Conservation (phyloP, 73 alveolate species). For the Paramecium caudatum region DNA sequence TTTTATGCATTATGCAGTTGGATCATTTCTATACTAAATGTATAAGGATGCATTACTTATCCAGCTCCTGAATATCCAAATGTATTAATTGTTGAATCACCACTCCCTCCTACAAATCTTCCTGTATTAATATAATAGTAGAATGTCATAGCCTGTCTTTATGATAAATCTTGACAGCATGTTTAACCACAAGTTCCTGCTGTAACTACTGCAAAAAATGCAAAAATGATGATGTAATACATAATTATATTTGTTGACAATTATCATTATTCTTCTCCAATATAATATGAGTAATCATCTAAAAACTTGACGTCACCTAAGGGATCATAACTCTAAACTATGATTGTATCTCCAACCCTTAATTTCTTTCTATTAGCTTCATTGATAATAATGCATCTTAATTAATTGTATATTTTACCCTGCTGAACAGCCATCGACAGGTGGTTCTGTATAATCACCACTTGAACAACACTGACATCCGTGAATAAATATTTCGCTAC, state of each 20-base stretch:
- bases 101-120: constrained; percentile 75
- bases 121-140: constrained; percentile 74
- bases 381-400: constrained; percentile 72
- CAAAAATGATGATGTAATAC: background rate
- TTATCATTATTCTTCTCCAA: background rate
- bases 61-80: constrained; percentile 77
- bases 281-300: background rate
- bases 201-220: background rate
- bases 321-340: background rate
- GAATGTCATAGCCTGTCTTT: constrained; percentile 10
- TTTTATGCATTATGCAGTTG: constrained; percentile 73
- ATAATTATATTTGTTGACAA: background rate
- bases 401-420: constrained; percentile 47
- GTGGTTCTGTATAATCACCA: constrained; percentile 79
- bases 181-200: constrained; percentile 46
- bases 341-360: constrained; percentile 44
- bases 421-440: constrained; percentile 80
- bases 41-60: background rate
- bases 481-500: constrained; percentile 77
- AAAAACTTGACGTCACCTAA: constrained; percentile 25
- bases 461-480: constrained; percentile 77
- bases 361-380: constrained; percentile 64
- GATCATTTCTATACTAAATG: constrained; percentile 67
- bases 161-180: constrained; percentile 66
- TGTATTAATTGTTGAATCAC: constrained; percentile 68